A percentile compares a stretch with the other conserved stretches of the same genome.
Evolutionary conservation across 228 moss, liverwort and hornwort genomes (phyloP).

Genomic region (Sphagnum magellanicum): DNA sequence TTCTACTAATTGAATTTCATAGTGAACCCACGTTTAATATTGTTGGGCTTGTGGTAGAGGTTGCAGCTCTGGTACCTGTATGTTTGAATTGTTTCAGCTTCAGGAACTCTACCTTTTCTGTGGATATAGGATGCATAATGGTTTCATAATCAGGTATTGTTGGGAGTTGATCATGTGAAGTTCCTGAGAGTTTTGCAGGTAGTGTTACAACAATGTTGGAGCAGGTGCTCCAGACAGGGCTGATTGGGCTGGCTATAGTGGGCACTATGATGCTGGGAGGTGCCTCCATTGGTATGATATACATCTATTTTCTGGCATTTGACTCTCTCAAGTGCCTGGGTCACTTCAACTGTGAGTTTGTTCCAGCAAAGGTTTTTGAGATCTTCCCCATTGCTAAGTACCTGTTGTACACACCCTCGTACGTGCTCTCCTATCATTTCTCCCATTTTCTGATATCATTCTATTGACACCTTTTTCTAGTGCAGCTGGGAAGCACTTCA

Average conservation of each 20-base stretch:
- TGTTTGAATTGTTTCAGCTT: too few relatives aligned
- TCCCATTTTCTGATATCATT: too few relatives aligned
- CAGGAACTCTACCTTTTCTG: too few relatives aligned
- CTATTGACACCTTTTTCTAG: too few relatives aligned
- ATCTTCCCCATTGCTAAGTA: constrained; percentile 35
- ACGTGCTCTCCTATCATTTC: constrained; percentile 1
- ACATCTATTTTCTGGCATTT: constrained; percentile 31
- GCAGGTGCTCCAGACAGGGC: constrained; percentile 30
- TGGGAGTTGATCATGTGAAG: too few relatives aligned
- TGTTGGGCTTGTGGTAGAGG: too few relatives aligned
- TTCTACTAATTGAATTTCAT: too few relatives aligned
- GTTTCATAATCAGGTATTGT: too few relatives aligned
- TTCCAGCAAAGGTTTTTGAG: constrained; percentile 16
- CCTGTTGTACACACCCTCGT: constrained; percentile 65
- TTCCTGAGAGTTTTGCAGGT: constrained; percentile 10
- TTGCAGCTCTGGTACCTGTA: too few relatives aligned
- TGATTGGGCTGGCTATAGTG: constrained; percentile 30
- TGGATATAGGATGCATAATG: too few relatives aligned
- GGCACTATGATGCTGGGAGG: constrained; percentile 23
- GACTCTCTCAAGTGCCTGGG: constrained; percentile 62
- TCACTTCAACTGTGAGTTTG: constrained; percentile 53
- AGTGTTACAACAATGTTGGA: constrained; percentile 42
- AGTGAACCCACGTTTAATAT: too few relatives aligned
- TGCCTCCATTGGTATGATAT: constrained; percentile 37
- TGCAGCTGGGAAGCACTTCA: too few relatives aligned